phyloP scores from a whole-genome alignment of 805 yeast genomes.

The Lipomyces orientalis region DNA sequence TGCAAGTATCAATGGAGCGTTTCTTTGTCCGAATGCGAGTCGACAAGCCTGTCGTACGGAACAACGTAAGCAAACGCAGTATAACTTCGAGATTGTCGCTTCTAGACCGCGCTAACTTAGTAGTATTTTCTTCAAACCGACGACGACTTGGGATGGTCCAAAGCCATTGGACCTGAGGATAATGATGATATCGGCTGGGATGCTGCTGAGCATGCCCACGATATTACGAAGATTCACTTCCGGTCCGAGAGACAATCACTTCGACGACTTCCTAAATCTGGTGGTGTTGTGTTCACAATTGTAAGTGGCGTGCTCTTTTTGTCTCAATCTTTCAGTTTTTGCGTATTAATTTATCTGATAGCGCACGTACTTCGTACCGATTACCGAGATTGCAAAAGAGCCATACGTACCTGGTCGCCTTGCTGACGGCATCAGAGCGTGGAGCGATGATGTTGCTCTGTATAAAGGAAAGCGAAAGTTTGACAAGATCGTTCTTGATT shows the following conservation, averaged over 20 bases:
- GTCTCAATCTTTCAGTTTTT: neutral
- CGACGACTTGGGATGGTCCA: constrained; percentile 66
- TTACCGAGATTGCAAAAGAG: constrained; percentile 60
- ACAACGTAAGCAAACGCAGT: constrained; percentile 42
- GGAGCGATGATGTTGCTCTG: constrained; percentile 64
- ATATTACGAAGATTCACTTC: constrained; percentile 56
- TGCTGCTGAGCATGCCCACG: constrained; percentile 59
- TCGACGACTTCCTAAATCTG: constrained; percentile 63
- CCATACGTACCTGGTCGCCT: constrained; percentile 67
- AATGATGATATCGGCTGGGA: constrained; percentile 62
- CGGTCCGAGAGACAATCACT: constrained; percentile 70
- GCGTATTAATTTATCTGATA: neutral
- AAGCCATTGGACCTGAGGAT: constrained; percentile 64
- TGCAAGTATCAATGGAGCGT: constrained; percentile 68
- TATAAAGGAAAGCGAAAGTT: constrained; percentile 58
- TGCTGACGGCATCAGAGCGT: constrained; percentile 61
- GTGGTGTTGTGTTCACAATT: constrained; percentile 64
- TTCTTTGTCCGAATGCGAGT: constrained; percentile 62
- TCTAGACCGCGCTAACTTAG: neutral
- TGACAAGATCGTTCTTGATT: constrained; percentile 30
- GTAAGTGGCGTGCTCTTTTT: constrained; percentile 23
- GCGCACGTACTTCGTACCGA: constrained; percentile 65
- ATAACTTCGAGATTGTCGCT: neutral
- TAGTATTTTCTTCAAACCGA: constrained; percentile 67
- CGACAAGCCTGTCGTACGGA: constrained; percentile 69